Evolutionary conservation across 306 rosid species (phyloP), one percentile per base, ranked within the genome.

Genomic region (Mimosa bimucronata): DNA sequence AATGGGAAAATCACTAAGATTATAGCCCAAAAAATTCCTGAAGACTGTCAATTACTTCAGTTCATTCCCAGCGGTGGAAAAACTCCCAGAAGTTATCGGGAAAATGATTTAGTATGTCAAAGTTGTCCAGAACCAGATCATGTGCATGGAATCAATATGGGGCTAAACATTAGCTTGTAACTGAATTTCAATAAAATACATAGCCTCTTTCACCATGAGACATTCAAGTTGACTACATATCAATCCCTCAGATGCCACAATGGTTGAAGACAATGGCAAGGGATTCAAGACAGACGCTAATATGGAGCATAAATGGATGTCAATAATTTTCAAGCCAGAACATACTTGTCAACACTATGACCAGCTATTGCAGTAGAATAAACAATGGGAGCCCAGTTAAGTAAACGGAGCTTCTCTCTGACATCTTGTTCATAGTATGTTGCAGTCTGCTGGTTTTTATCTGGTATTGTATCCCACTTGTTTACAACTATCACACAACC

Each of bases 381-480:
- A 50, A 92, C 98, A 75, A 95, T 76, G 29, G 96, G 98, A 25
- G 97, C 98, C 98, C 98, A 95, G 77, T 80, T 88, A 81, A 95
- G 94, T 69, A 65, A 46, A 9, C 96, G 96, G 57, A 95, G 91
- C 89, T 92, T 95, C 82, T 95, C 94, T 82, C 98, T 87, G 82
- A 95, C 94, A 89, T 91, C 98, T 84, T 92, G 89, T 85, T 95
- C 98, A 57, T 95, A 92, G 83, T 87, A 86, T 76, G 86, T 73
- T 37, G 98, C 92, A 55, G 96, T 92, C 94, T 92, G 96, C 84
- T 92, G 98, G 78, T 92, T 91, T 80, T 95, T 95, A 82, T 92
- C 89, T 18, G 98, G 95, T 86, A 92, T 90, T 16, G 98, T 95
- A 84, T 95, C 98, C 98, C 98, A 95, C 84, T 95, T 95, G 85